Conservation (phyloP, 768 basidiomycete genomes). For the Termitomyces sp. region DNA sequence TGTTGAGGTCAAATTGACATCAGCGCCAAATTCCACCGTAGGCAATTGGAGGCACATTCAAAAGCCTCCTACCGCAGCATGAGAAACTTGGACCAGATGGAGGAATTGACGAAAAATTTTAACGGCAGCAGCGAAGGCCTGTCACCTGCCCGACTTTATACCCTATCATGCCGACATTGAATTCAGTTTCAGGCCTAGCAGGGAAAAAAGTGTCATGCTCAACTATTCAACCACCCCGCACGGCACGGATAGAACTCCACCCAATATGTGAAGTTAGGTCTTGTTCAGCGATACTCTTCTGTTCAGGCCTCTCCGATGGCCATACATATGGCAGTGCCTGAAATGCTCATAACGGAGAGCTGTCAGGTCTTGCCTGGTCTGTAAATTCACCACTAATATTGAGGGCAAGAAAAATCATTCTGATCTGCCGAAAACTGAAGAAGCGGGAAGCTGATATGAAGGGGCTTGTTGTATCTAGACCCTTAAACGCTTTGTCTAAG, state of each 20-base stretch:
- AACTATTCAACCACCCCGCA: constrained; percentile 1
- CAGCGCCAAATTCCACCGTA: neutral
- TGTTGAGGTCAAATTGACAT: neutral
- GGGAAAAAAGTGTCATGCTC: constrained; percentile 3
- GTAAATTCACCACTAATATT: neutral
- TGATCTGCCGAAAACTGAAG: neutral
- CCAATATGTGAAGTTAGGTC: neutral
- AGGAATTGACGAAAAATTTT: constrained; percentile 1
- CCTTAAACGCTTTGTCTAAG: neutral
- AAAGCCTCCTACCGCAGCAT: neutral
- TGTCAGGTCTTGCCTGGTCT: neutral
- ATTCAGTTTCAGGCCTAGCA: constrained; percentile 1
- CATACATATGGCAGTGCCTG: neutral
- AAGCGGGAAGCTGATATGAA: neutral
- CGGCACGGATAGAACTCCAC: neutral
- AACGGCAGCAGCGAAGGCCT: neutral
- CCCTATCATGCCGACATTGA: constrained; percentile 6
- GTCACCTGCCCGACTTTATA: constrained; percentile 2
- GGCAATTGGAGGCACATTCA: constrained; percentile 1
- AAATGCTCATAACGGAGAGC: neutral
- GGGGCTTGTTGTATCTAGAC: neutral
- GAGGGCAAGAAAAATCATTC: neutral
- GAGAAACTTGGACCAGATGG: constrained; percentile 1
- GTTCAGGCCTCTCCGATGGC: neutral
- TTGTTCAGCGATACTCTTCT: neutral